Evolutionary conservation across 306 rosid genomes (phyloP).

Genomic region (Spatholobus suberectus): DNA sequence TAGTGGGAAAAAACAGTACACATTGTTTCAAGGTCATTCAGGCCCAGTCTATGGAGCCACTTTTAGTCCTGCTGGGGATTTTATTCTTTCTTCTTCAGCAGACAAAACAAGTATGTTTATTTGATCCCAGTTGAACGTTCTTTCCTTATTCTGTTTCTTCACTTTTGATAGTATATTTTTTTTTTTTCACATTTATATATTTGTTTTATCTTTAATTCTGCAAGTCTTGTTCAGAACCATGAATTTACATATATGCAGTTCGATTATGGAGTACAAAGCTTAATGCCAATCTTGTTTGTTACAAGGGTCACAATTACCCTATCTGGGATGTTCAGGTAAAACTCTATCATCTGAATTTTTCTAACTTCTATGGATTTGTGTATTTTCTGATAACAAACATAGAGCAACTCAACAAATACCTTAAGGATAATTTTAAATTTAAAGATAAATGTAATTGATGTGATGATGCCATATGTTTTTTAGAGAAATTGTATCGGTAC

Average conservation of each 20-base stretch:
- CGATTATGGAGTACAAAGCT: constrained; percentile 77
- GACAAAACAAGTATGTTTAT: constrained; percentile 69
- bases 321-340: constrained; percentile 89
- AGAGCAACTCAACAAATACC: not conserved
- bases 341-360: constrained; percentile 25
- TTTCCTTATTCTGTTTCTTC: constrained; percentile 11
- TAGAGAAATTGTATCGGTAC: not conserved
- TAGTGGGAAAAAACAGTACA: constrained; percentile 62
- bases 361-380: not conserved
- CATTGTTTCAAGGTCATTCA: constrained; percentile 81
- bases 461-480: not conserved
- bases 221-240: not conserved
- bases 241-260: constrained; percentile 55
- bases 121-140: constrained; percentile 13
- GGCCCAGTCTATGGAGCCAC: constrained; percentile 80
- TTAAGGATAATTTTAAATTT: not conserved
- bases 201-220: not conserved
- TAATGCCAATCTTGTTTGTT: constrained; percentile 84
- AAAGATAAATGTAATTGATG: not conserved
- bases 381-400: not conserved
- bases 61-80: constrained; percentile 80
- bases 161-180: not conserved
- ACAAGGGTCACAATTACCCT: constrained; percentile 89
- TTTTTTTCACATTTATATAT: not conserved
- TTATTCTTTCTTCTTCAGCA: constrained; percentile 78